These are phyloP conservation scores for Heritiera littoralis DNA, from an alignment of 345 rosid species.

Conservation along the genomic window DNA sequence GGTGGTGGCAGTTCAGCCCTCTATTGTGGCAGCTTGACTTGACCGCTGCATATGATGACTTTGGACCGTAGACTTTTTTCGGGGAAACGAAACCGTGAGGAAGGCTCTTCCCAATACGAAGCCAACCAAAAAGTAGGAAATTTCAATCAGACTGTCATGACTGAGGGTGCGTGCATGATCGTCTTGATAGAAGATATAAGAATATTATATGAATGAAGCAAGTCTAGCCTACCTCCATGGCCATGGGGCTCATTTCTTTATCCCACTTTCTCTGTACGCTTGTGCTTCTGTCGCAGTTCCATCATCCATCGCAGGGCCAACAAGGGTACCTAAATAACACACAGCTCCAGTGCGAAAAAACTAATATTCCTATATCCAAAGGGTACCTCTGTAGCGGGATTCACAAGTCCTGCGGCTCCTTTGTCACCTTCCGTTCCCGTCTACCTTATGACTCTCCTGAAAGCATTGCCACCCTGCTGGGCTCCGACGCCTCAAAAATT, in stretches of 20 bases:
- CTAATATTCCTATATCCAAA: not conserved
- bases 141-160: too few species aligned
- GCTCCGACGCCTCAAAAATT: slow-evolving; percentile 27
- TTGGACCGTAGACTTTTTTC: too few species aligned
- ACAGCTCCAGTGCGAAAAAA: not conserved
- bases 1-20: too few species aligned
- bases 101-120: too few species aligned
- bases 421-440: slow-evolving; percentile 24
- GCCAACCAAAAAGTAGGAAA: too few species aligned
- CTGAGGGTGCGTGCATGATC: too few species aligned
- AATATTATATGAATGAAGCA: not conserved
- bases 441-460: slow-evolving; percentile 21
- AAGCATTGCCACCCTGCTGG: slow-evolving; percentile 32
- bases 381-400: slow-evolving; percentile 35
- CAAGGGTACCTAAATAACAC: not conserved
- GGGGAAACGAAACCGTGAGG: too few species aligned
- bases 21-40: too few species aligned
- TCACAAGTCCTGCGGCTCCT: slow-evolving; percentile 32
- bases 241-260: not conserved
- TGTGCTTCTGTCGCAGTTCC: not conserved
- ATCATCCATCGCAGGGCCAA: not conserved
- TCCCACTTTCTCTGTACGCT: not conserved
- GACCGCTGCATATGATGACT: too few species aligned
- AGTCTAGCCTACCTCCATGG: not conserved
- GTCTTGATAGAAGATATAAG: not conserved